Evolutionary conservation across 176 grass and related monocot genomes (phyloP), one percentile per base, ranked within the genome.

Genomic region (Avena sativa): DNA sequence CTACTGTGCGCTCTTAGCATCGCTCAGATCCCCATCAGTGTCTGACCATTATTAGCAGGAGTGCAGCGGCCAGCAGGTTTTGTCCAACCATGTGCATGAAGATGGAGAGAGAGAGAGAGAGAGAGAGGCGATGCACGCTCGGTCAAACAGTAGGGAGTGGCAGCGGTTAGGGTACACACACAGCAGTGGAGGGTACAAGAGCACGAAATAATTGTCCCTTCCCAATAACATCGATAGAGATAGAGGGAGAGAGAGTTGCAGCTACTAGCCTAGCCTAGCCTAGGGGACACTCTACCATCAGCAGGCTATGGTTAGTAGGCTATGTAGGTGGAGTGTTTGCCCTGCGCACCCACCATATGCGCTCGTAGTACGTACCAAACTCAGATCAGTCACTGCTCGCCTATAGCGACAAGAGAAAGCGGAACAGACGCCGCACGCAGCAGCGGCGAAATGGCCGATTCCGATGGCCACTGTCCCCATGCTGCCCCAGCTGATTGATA

Each of bases 131-230:
- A 40, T 8, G 47, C 40, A 36, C 3, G n/a, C 16, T 47, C 30
- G 73, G 79, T 90, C 72, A 90, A 90, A 82, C 77, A 81, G 82
- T 85, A 80, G 88, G 71, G 43, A 81, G 79, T 50, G n/a, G 84
- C 55, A 64, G 73, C 40, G 17, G 36, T 30, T 49, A 19, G 64
- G 9, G 65, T 74, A 83, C 66, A 25, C 60, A 66, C 68, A 71
- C 87, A 30, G 49, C 48, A 57, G 82, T 60, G 70, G 34, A 70
- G 26, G 40, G 75, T 75, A 77, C 63, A 26, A 51, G 46, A 49
- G 85, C 81, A 34, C 85, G 77, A 88, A 91, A 91, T 88, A 91
- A 91, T 91, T 91, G 89, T 88, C 84, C 84, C 83, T 86, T 82
- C 14, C 23, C 85, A 47, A 80, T 64, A 84, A 55, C 57, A 57